Base-by-base conservation (phyloP, 192 early-diverging fungal species). In the Thamnidium elegans region DNA sequence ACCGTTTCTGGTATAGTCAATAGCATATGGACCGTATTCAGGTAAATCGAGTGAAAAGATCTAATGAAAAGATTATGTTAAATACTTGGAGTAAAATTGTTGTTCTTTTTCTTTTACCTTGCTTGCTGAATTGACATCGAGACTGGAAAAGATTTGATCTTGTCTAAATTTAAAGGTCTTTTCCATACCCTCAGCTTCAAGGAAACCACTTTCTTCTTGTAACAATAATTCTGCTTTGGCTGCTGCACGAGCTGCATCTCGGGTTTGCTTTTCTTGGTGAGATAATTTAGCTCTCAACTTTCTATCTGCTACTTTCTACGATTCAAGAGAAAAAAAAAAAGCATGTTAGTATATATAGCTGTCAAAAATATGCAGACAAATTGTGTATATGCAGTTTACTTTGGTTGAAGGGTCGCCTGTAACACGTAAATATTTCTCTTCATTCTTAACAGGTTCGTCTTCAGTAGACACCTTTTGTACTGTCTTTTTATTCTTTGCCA, bases 1-100 rank as follows among this genome's bases (percentile, higher is more conserved):
- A 53, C 94, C 94, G 72, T 95, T 95, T 10, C 87, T 84, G 32
- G 96, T 93, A 78, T 97, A 97, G 67, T 95, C 86, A 43, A 96
- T 19, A n/a, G 83, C 44, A 70, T 97, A 98, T 10, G 94, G 92
- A 11, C 94, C 94, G 74, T 94, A 91, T 4, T 91, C 87, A 7
- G 65, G 54, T 36, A 96, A 78, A 32, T 89, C 77, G 47, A 96
- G 79, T 72, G 91, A 78, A 64, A 93, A 94, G 63, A 89, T 89
- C 81, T 86, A 62, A 43, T 64, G 45, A 58, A 50, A 54, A 32
- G n/a, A n/a, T n/a, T n/a, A 67, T 9, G 31, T n/a, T n/a, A n/a
- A n/a, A n/a, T n/a, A n/a, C n/a, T n/a, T n/a, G n/a, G n/a, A n/a
- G n/a, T n/a, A n/a, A n/a, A n/a, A 60, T 53, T 30, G 9, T 46